A percentile compares a stretch with the other conserved stretches of the same genome.
These are phyloP conservation scores for Abrus precatorius DNA, from an alignment of 306 rosid genomes.

Conservation along the genomic window DNA sequence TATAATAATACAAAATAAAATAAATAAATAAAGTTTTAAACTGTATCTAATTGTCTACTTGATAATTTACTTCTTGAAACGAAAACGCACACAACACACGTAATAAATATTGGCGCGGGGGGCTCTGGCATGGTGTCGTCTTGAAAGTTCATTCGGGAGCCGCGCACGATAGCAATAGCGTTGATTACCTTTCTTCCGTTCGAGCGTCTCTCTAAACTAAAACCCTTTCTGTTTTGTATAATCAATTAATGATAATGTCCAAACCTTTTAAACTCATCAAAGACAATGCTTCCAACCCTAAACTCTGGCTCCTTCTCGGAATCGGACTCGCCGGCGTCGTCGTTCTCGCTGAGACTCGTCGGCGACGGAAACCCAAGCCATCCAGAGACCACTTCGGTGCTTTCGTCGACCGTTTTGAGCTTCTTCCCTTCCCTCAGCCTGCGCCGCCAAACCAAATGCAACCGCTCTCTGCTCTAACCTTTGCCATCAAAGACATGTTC, in stretches of 20 bases:
- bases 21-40: no score
- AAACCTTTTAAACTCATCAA: constrained; percentile 54
- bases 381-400: constrained; percentile 60
- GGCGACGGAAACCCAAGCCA: constrained; percentile 45
- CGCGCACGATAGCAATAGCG: constrained; percentile 5
- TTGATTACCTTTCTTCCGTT: background rate
- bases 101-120: no score
- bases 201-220: background rate
- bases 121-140: no score
- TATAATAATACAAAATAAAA: no score
- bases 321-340: constrained; percentile 67
- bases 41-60: no score
- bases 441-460: constrained; percentile 64
- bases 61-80: no score
- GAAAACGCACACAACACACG: no score
- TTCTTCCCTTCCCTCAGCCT: constrained; percentile 62
- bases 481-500: constrained; percentile 73
- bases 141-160: background rate
- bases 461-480: constrained; percentile 59
- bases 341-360: constrained; percentile 58
- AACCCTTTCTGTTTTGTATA: background rate
- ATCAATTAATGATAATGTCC: constrained; percentile 53
- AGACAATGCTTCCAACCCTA: constrained; percentile 67
- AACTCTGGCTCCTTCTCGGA: constrained; percentile 70
- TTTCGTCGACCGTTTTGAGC: constrained; percentile 68